Percentiles rank a stretch among this genome's conserved stretches.
phyloP scores from a whole-genome alignment of 2,329 filamentous ascomycete species.

The Pseudofabraea citricarpa region DNA sequence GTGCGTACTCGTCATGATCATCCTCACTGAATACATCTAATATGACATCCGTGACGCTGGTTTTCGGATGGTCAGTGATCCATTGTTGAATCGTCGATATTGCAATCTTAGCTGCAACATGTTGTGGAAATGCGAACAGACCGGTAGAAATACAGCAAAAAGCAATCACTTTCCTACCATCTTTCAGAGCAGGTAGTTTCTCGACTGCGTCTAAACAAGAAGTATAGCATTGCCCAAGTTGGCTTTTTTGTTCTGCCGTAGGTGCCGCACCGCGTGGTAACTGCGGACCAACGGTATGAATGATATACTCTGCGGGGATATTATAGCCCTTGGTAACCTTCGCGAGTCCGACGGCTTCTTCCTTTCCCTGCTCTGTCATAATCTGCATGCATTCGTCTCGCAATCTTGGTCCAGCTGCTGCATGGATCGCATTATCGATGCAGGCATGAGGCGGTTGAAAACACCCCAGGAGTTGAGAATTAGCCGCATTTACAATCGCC shows the following conservation, averaged over 20 bases:
- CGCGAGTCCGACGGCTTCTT: constrained; percentile 23
- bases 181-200: constrained; percentile 14
- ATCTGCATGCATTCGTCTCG: constrained; percentile 25
- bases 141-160: constrained; percentile 32
- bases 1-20: constrained; percentile 20
- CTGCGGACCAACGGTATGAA: constrained; percentile 32
- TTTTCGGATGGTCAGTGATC: constrained; percentile 21
- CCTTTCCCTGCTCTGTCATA: constrained; percentile 19
- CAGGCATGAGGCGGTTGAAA: constrained; percentile 29
- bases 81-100: constrained; percentile 24
- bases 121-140: constrained; percentile 29
- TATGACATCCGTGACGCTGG: constrained; percentile 25
- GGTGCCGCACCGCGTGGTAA: constrained; percentile 20
- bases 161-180: constrained; percentile 25
- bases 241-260: constrained; percentile 12
- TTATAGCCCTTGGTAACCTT: constrained; percentile 25
- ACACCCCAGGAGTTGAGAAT: constrained; percentile 30
- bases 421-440: constrained; percentile 33
- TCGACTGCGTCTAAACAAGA: constrained; percentile 27
- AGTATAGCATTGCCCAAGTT: constrained; percentile 26
- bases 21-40: constrained; percentile 29
- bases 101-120: constrained; percentile 25
- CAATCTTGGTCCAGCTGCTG: constrained; percentile 26
- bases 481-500: constrained; percentile 32
- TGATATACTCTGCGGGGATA: constrained; percentile 24